Conservation (phyloP, 2,329 filamentous ascomycete genomes). For the Neonectria hederae region DNA sequence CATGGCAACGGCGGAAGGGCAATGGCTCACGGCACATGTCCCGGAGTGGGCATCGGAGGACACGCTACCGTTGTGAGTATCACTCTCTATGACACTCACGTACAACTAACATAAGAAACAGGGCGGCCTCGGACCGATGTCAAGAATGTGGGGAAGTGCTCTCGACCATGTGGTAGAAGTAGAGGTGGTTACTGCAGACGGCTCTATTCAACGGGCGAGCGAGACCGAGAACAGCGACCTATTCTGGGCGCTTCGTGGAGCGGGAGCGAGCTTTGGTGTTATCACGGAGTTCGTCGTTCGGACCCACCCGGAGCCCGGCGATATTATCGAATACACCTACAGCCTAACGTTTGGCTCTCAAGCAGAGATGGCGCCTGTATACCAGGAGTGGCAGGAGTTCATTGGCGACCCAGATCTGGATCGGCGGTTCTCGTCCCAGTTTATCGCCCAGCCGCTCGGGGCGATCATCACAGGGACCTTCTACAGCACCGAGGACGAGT, state of each 20-base stretch:
- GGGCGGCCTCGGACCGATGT: conserved; percentile 67
- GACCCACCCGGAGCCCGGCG: conserved; percentile 64
- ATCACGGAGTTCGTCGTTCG: conserved; percentile 65
- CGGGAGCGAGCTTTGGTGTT: conserved; percentile 65
- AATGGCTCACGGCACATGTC: conserved; percentile 68
- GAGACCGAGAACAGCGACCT: conserved; percentile 60
- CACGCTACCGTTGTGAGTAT: conserved; percentile 64
- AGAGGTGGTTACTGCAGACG: conserved; percentile 64
- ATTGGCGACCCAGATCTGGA: conserved; percentile 64
- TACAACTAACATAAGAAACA: conserved; percentile 37
- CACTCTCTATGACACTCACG: too few species aligned
- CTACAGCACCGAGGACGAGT: conserved; percentile 68
- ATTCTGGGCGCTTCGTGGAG: conserved; percentile 66
- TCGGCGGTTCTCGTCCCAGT: conserved; percentile 66
- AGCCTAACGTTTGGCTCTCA: conserved; percentile 60
- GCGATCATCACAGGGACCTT: conserved; percentile 68
- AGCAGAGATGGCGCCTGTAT: conserved; percentile 58
- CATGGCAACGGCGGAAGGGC: conserved; percentile 63
- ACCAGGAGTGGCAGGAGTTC: conserved; percentile 67
- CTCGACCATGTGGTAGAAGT: conserved; percentile 61
- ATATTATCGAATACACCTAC: conserved; percentile 68
- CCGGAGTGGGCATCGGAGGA: conserved; percentile 66
- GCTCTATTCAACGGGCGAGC: conserved; percentile 59
- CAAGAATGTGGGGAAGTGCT: conserved; percentile 66
- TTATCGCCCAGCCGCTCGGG: conserved; percentile 63